These are phyloP conservation scores for Aristolochia contorta DNA, from an alignment of 164 flowering plant genomes.

Conservation along the genomic window DNA sequence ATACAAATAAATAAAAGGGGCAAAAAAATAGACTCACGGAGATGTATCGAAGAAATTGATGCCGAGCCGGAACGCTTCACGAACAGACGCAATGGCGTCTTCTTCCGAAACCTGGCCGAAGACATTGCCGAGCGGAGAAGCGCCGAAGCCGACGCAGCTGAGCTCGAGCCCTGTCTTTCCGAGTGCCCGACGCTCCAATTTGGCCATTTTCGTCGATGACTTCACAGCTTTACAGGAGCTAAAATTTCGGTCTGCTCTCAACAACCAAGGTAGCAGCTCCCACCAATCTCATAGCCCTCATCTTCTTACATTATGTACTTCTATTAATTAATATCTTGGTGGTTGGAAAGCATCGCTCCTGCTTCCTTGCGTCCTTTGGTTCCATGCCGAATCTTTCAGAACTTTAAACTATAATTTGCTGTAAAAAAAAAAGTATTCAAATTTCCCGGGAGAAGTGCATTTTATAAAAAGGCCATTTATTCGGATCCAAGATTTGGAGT, in stretches of 20 bases:
- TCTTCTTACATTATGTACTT: no score
- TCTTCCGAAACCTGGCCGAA: constrained; percentile 66
- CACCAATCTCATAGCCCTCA: no score
- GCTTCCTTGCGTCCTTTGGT: no score
- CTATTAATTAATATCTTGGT: no score
- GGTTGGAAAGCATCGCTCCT: no score
- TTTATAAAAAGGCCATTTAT: no score
- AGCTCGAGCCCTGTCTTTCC: constrained; percentile 77
- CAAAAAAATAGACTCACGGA: constrained; percentile 34
- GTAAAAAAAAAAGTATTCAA: no score
- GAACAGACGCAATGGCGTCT: constrained; percentile 72
- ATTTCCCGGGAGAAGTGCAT: no score
- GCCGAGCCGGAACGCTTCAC: constrained; percentile 65
- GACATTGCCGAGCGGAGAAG: constrained; percentile 88
- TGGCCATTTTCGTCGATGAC: not conserved
- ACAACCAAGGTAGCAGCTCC: no score
- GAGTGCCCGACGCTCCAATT: constrained; percentile 42
- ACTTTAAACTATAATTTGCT: no score
- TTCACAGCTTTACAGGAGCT: not conserved
- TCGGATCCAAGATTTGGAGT: no score
- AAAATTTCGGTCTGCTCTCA: not conserved
- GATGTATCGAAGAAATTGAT: constrained; percentile 98
- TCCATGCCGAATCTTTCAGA: no score
- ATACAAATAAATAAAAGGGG: not conserved
- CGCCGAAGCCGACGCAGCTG: constrained; percentile 90